phyloP scores from a whole-genome alignment of 371 early-diverging fungal genomes.

The Nosema muscidifuracis region DNA sequence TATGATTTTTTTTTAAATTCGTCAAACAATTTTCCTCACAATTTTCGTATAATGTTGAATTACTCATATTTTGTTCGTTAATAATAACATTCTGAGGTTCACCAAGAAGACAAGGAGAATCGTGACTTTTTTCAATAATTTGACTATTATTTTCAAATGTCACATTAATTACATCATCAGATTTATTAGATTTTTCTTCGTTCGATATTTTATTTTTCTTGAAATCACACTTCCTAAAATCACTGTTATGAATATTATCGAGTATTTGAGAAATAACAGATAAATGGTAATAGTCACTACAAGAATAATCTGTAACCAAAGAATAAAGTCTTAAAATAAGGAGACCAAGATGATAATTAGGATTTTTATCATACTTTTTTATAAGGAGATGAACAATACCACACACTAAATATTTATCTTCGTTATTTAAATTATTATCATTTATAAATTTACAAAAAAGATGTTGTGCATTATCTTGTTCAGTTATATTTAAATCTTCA shows the following conservation, averaged over 20 bases:
- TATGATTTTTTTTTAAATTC: not conserved
- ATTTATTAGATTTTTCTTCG: not conserved
- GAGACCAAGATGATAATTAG: constrained; percentile 15
- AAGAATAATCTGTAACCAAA: constrained; percentile 9
- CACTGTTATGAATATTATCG: not conserved
- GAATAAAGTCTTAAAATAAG: constrained; percentile 36
- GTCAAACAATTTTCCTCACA: not conserved
- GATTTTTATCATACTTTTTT: constrained; percentile 32
- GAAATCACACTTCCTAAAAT: constrained; percentile 15
- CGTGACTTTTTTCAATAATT: not conserved
- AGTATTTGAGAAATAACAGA: constrained; percentile 17
- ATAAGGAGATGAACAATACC: constrained; percentile 45
- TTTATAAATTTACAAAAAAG: not conserved
- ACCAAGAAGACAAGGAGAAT: not conserved
- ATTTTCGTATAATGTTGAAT: not conserved
- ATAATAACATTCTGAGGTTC: too few species aligned
- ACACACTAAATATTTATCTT: constrained; percentile 33
- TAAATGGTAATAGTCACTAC: not conserved
- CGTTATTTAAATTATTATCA: not conserved
- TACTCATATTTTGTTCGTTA: too few species aligned
- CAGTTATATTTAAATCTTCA: not conserved
- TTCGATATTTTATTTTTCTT: not conserved
- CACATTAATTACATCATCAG: constrained; percentile 1
- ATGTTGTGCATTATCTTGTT: constrained; percentile 2
- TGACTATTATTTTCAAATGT: too few species aligned